A percentile compares a stretch with the other conserved stretches of the same genome.
These are phyloP conservation scores for Boechera divaricarpa DNA, from an alignment of 345 rosid genomes.

Conservation along the genomic window DNA sequence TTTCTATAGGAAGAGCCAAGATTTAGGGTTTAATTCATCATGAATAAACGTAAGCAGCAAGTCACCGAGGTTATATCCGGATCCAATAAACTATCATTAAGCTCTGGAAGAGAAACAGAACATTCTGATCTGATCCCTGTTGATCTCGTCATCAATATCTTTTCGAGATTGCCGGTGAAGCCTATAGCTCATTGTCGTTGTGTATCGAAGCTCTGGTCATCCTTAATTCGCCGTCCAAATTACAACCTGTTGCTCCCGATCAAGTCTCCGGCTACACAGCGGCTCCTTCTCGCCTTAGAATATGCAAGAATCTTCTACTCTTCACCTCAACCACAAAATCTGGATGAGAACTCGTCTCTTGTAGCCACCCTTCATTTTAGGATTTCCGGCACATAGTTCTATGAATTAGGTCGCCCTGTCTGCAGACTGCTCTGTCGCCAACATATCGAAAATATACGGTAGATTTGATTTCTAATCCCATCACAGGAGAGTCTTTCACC, in stretches of 20 bases:
- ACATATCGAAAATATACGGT: background rate
- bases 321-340: background rate
- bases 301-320: background rate
- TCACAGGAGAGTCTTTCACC: conserved; percentile 6
- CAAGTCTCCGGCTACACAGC: background rate
- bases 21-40: background rate
- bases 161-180: background rate
- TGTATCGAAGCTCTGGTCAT: conserved; percentile 28
- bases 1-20: too few species aligned
- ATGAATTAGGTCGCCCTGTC: background rate
- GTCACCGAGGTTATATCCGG: background rate
- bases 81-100: background rate
- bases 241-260: conserved; percentile 11
- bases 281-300: background rate
- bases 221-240: background rate
- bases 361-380: background rate
- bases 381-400: background rate
- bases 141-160: background rate
- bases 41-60: background rate
- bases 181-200: conserved; percentile 1
- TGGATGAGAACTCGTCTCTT: background rate
- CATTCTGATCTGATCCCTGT: background rate
- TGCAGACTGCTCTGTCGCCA: background rate
- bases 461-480: conserved; percentile 5
- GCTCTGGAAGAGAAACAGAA: too few species aligned